A percentile compares a stretch with the other conserved stretches of the same genome.
phyloP scores from a whole-genome alignment of 1,284 basidiomycete genomes.

The Fistulinella cinereoalba region DNA sequence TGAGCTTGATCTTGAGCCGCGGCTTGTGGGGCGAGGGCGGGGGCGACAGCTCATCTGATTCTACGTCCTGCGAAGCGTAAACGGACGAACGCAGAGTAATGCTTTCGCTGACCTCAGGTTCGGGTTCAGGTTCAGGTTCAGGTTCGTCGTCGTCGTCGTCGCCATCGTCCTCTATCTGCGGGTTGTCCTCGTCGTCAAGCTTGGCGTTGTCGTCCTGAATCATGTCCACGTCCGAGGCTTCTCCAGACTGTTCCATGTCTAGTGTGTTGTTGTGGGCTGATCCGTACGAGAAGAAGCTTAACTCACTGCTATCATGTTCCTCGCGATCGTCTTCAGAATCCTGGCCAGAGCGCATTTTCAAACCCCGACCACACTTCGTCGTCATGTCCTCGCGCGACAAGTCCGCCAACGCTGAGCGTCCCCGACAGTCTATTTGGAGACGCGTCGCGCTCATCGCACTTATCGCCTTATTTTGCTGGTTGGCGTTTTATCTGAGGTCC shows the following conservation, averaged over 20 bases:
- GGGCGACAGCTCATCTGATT: conserved; percentile 37
- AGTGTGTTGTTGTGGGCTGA: neutral
- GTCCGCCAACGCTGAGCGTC: conserved; percentile 31
- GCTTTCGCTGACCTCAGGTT: no score
- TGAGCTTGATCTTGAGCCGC: conserved; percentile 64
- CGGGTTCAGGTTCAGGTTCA: conserved; percentile 13
- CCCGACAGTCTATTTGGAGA: conserved; percentile 40
- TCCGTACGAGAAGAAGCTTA: no score
- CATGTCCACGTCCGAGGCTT: conserved; percentile 29
- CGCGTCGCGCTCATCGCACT: conserved; percentile 42
- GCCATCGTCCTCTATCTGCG: conserved; percentile 19
- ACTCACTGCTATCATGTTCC: no score
- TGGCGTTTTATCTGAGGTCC: conserved; percentile 37
- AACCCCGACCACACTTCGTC: neutral
- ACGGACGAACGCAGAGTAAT: neutral
- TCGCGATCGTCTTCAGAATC: neutral
- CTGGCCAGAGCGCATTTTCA: neutral
- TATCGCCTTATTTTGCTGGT: conserved; percentile 41
- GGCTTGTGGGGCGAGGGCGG: conserved; percentile 35
- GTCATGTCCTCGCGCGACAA: neutral
- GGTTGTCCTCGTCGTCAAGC: conserved; percentile 29
- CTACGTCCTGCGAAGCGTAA: conserved; percentile 21
- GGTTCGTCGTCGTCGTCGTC: conserved; percentile 26
- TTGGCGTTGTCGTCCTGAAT: conserved; percentile 29
- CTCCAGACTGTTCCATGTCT: conserved; percentile 26